Evolutionary conservation across 345 rosid species (phyloP), one percentile per base, ranked within the genome.

Genomic region (Balakata baccata): DNA sequence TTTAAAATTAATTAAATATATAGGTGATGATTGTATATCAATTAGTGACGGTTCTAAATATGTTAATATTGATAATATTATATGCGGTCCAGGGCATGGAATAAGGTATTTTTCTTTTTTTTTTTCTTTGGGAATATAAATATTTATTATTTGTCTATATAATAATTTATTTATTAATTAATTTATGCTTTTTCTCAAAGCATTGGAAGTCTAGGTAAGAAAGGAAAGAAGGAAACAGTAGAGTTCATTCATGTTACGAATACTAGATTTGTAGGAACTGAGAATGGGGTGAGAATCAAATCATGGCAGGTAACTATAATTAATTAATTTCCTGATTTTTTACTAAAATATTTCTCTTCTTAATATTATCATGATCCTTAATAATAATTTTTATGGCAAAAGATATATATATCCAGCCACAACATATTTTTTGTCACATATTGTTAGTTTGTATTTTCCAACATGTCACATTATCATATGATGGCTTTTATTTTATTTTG

Each of bases 71-170:
- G 72, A 73, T 54, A 22, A 63, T 18, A 80, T 82, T 47, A 9
- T 59, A 2, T 88, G 92, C 47, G 87, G 92, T 63, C 90, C 89
- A 0, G 90, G 92, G 7, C 92, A 86, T 50, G 90, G 90, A 11
- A 82, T 86, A 66, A 88, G 90, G 90, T 85, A 53, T 41, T 45
- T 29, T 29, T 29, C 34, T 29, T 29, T 29, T 29, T 29, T 29
- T 29, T 29, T 29, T 29, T 29, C 34, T 29, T 29, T 29, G 1
- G 34, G 34, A 29, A 23, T 61, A 16, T 45, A 50, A 50, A 10
- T 50, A 50, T 50, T 9, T 45, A 11, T 45, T 45, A 45, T 50
- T 50, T 50, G 13, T 10, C n/a, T n/a, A n/a, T n/a, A 1, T 50
- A 50, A 50, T 12, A 50, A 50, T 50, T 50, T 45, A 11, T 45